Percentiles rank a stretch among this genome's conserved stretches.
Evolutionary conservation across 2,329 filamentous ascomycete species (phyloP).

Genomic region (Cyanodermella asteris): DNA sequence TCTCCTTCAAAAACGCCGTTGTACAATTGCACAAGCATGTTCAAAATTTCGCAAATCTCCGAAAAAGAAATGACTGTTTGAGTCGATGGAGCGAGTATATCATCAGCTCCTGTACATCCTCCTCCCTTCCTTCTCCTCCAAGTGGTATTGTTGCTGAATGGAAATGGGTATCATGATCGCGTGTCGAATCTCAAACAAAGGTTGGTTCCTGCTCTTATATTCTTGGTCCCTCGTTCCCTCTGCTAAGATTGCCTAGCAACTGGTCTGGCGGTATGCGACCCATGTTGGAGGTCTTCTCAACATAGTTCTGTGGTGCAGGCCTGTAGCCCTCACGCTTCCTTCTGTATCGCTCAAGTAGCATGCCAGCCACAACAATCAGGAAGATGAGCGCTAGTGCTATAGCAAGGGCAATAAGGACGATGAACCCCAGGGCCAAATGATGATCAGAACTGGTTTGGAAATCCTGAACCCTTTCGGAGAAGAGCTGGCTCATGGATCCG

Average conservation of each 20-base stretch:
- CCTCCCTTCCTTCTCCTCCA: too few species aligned
- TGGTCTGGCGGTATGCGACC: slow-evolving; percentile 27
- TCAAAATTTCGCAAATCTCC: too few species aligned
- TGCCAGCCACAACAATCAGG: slow-evolving; percentile 51
- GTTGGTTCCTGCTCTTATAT: too few species aligned
- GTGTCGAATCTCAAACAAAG: too few species aligned
- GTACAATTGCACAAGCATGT: too few species aligned
- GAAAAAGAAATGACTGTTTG: too few species aligned
- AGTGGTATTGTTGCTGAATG: too few species aligned
- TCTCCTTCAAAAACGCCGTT: too few species aligned
- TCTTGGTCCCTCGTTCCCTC: not conserved
- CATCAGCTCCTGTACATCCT: too few species aligned
- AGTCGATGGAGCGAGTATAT: too few species aligned
- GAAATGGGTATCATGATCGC: too few species aligned
- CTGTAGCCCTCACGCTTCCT: slow-evolving; percentile 61
- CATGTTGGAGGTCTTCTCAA: slow-evolving; percentile 25
- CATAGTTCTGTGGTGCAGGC: slow-evolving; percentile 42
- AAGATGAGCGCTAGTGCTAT: slow-evolving; percentile 60
- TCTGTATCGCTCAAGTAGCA: slow-evolving; percentile 52
- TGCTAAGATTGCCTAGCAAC: slow-evolving; percentile 12
- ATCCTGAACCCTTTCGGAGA: slow-evolving; percentile 61
- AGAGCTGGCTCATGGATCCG: slow-evolving; percentile 60
- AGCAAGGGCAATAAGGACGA: slow-evolving; percentile 61
- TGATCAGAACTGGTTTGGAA: slow-evolving; percentile 36
- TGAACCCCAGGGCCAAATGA: slow-evolving; percentile 48